A percentile compares a stretch with the other conserved stretches of the same genome.
phyloP scores from a whole-genome alignment of 305 asterid genomes.

The Fraxinus sp. region DNA sequence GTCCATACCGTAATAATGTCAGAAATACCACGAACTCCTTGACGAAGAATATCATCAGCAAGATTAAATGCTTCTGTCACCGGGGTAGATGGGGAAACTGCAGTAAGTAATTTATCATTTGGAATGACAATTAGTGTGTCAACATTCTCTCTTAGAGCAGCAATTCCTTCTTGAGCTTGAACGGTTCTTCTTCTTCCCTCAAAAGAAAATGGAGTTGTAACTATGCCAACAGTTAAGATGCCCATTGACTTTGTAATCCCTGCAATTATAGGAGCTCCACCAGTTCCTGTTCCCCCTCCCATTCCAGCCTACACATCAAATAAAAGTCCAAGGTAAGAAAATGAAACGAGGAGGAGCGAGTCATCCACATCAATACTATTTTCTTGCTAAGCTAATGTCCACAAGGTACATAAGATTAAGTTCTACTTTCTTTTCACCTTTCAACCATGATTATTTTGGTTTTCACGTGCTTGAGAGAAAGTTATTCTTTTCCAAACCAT shows the following conservation, averaged over 20 bases:
- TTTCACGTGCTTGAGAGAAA: not conserved
- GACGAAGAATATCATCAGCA: slow-evolving; percentile 98
- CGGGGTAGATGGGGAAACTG: slow-evolving; percentile 93
- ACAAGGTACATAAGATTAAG: slow-evolving; percentile 3
- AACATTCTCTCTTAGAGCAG: slow-evolving; percentile 89
- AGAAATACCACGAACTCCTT: slow-evolving; percentile 99
- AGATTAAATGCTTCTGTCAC: slow-evolving; percentile 98
- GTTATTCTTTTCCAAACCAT: slow-evolving; percentile 14
- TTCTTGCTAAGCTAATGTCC: not conserved
- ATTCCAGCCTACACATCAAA: slow-evolving; percentile 76
- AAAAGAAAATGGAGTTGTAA: slow-evolving; percentile 93
- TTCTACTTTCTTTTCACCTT: slow-evolving; percentile 8
- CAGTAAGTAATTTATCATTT: slow-evolving; percentile 86
- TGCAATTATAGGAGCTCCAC: slow-evolving; percentile 95
- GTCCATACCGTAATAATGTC: slow-evolving; percentile 83
- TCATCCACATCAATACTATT: not conserved
- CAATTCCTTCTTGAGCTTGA: slow-evolving; percentile 99
- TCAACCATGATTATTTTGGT: not conserved
- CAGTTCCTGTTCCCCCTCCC: slow-evolving; percentile 99
- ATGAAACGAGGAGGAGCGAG: not conserved
- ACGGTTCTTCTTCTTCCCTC: slow-evolving; percentile 97
- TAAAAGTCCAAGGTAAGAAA: slow-evolving; percentile 18
- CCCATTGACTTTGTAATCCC: slow-evolving; percentile 94
- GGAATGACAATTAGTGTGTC: slow-evolving; percentile 96
- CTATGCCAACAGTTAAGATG: slow-evolving; percentile 94